Percentiles rank a stretch among this genome's conserved stretches.
phyloP scores from a whole-genome alignment of 768 basidiomycete genomes.

The Podaxis pistillaris region DNA sequence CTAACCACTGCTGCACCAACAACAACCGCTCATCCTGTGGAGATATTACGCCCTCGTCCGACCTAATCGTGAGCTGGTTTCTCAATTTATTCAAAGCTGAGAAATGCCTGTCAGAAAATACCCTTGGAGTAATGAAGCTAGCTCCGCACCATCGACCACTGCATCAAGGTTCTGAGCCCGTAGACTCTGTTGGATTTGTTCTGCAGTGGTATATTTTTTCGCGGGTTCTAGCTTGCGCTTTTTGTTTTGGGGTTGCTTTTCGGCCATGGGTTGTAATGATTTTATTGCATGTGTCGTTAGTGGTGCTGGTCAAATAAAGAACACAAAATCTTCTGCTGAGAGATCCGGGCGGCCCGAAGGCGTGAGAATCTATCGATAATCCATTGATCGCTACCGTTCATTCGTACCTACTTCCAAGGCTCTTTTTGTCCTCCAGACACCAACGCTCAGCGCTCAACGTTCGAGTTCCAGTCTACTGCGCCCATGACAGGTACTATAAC shows the following conservation, averaged over 20 bases:
- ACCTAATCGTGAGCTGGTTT: constrained; percentile 58
- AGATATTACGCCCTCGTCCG: constrained; percentile 43
- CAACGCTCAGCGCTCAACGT: no score
- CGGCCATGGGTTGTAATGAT: neutral
- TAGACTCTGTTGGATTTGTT: constrained; percentile 34
- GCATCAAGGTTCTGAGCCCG: constrained; percentile 30
- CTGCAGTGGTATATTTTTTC: constrained; percentile 24
- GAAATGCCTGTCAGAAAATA: constrained; percentile 15
- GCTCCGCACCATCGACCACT: constrained; percentile 29
- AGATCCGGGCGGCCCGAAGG: neutral
- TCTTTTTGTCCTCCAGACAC: no score
- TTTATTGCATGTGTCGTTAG: neutral
- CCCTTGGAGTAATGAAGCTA: neutral
- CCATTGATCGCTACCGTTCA: no score
- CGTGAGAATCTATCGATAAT: neutral
- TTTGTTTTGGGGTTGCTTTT: constrained; percentile 1
- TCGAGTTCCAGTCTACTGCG: no score
- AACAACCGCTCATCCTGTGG: constrained; percentile 60
- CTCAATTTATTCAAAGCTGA: constrained; percentile 52
- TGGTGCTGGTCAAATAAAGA: neutral
- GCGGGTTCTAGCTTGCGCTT: constrained; percentile 5
- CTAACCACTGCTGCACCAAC: constrained; percentile 64
- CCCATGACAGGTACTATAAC: no score
- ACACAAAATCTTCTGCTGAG: neutral
- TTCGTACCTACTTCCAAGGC: no score